Conservation (phyloP, 352 stramenopile species). For the Peronosclerospora sorghi region DNA sequence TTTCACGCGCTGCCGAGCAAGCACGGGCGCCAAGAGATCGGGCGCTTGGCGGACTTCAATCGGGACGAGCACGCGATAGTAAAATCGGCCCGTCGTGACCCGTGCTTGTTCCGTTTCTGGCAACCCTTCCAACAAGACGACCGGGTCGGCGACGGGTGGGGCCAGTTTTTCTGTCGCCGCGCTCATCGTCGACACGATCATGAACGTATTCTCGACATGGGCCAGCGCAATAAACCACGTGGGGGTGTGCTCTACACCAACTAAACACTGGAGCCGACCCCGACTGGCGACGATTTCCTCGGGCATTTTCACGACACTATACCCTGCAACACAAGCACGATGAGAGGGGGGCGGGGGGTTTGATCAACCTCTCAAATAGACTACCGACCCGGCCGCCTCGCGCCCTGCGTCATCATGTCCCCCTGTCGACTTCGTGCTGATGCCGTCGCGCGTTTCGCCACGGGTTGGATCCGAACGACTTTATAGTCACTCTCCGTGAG, state of each 20-base stretch:
- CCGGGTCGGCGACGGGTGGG: too few species aligned
- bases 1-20: slow-evolving; percentile 58
- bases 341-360: too few species aligned
- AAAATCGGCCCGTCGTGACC: slow-evolving; percentile 37
- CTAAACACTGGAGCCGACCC: slow-evolving; percentile 46
- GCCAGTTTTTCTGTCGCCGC: too few species aligned
- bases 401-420: too few species aligned
- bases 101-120: slow-evolving; percentile 26
- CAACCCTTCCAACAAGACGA: slow-evolving; percentile 34
- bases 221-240: slow-evolving; percentile 63
- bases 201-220: slow-evolving; percentile 60
- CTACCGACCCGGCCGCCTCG: too few species aligned
- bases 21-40: slow-evolving; percentile 59
- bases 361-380: too few species aligned
- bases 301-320: slow-evolving; percentile 70
- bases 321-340: slow-evolving; percentile 26
- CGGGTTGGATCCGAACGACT: slow-evolving; percentile 49
- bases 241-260: slow-evolving; percentile 35
- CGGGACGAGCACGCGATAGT: slow-evolving; percentile 67
- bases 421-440: too few species aligned
- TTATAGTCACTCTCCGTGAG: slow-evolving; percentile 35
- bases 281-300: slow-evolving; percentile 57
- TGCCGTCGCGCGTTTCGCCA: slow-evolving; percentile 20
- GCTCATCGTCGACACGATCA: slow-evolving; percentile 50
- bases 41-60: slow-evolving; percentile 62